These are phyloP conservation scores for Mycotypha africana DNA, from an alignment of 371 early-diverging fungal species.

Conservation along the genomic window DNA sequence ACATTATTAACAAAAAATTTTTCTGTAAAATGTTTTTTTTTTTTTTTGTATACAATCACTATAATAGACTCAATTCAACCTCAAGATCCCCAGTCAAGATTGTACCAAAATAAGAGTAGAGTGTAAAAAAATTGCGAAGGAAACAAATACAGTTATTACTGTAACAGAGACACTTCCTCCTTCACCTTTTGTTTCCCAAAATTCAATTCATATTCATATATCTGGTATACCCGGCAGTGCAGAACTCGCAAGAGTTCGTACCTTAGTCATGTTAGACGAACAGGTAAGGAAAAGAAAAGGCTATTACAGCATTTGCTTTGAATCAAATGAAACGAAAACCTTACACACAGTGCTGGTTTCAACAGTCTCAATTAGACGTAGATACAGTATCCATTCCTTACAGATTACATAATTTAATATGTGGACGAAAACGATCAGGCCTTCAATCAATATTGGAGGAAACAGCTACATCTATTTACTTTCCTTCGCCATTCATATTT, in stretches of 20 bases:
- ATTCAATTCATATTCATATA: constrained; percentile 30
- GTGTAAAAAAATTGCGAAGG: constrained; percentile 33
- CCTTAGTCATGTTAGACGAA: constrained; percentile 39
- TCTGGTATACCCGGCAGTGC: constrained; percentile 38
- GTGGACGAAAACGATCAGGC: constrained; percentile 58
- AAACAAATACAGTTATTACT: constrained; percentile 31
- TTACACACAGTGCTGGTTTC: background rate
- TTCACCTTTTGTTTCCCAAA: constrained; percentile 33
- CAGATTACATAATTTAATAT: constrained; percentile 48
- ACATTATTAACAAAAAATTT: too few relatives aligned
- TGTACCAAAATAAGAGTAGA: constrained; percentile 14
- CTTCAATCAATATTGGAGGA: constrained; percentile 62
- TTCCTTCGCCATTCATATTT: constrained; percentile 54
- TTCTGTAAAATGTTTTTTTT: too few relatives aligned
- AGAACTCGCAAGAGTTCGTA: constrained; percentile 33
- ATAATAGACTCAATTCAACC: constrained; percentile 27
- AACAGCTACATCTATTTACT: constrained; percentile 59
- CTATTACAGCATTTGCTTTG: too few relatives aligned
- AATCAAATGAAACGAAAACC: too few relatives aligned
- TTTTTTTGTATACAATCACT: too few relatives aligned
- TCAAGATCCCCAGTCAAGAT: constrained; percentile 40
- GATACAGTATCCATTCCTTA: constrained; percentile 24
- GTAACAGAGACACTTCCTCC: constrained; percentile 22
- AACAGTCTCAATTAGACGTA: constrained; percentile 18
- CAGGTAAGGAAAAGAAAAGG: constrained; percentile 16